phyloP scores from a whole-genome alignment of 2,329 filamentous ascomycete species.

The Aspergillus puulaauensis region DNA sequence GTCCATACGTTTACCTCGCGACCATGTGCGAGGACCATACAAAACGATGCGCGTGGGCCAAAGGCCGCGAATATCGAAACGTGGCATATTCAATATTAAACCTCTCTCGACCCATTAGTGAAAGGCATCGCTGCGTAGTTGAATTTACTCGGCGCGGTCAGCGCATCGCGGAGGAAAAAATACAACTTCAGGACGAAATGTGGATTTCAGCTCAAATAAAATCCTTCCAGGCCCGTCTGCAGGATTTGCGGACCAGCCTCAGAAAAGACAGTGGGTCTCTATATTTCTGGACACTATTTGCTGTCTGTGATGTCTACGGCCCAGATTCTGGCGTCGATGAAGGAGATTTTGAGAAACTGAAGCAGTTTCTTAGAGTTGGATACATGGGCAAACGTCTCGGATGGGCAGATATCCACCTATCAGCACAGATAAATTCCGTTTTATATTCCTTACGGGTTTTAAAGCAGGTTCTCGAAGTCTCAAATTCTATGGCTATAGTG shows the following conservation, averaged over 20 bases:
- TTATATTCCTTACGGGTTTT: conserved; percentile 64
- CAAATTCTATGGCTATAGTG: conserved; percentile 28
- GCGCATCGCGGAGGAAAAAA: conserved; percentile 31
- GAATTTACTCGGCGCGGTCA: conserved; percentile 40
- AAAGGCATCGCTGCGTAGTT: conserved; percentile 22
- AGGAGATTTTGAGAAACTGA: conserved; percentile 20
- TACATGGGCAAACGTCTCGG: conserved; percentile 35
- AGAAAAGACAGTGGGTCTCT: conserved; percentile 8
- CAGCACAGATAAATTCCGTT: conserved; percentile 60
- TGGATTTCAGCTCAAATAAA: conserved; percentile 18
- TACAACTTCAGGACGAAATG: conserved; percentile 24
- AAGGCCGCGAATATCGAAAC: conserved; percentile 51
- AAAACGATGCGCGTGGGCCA: conserved; percentile 59
- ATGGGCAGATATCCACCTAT: conserved; percentile 63
- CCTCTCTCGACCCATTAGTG: conserved; percentile 25
- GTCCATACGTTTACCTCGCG: conserved; percentile 61
- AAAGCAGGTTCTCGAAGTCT: conserved; percentile 48
- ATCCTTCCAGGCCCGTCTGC: conserved; percentile 23
- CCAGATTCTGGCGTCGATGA: conserved; percentile 11
- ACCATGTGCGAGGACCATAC: conserved; percentile 59
- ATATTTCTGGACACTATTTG: conserved; percentile 36
- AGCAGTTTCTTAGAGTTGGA: conserved; percentile 30
- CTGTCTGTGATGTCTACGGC: conserved; percentile 31
- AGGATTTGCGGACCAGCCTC: conserved; percentile 18
- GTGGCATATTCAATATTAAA: conserved; percentile 58